phyloP scores from a whole-genome alignment of 345 rosid genomes.

The Corchorus capsularis region DNA sequence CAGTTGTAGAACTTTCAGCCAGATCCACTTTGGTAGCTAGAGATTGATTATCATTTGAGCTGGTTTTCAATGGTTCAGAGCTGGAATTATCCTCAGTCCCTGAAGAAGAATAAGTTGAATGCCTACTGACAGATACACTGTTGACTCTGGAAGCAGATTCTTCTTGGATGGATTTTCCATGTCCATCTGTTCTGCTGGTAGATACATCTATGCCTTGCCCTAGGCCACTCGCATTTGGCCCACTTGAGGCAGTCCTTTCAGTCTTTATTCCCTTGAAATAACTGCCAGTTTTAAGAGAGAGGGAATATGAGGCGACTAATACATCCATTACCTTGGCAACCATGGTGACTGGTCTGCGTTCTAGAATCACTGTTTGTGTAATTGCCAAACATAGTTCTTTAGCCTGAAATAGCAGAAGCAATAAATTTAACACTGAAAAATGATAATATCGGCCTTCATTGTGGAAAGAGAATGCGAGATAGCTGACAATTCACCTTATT shows the following conservation, averaged over 20 bases:
- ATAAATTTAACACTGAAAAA: conserved; percentile 15
- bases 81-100: conserved; percentile 53
- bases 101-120: conserved; percentile 45
- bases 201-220: conserved; percentile 35
- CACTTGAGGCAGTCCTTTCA: conserved; percentile 45
- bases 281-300: conserved; percentile 65
- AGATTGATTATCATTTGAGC: conserved; percentile 31
- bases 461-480: background rate
- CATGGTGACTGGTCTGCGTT: conserved; percentile 78
- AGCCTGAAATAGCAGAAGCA: conserved; percentile 57
- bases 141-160: conserved; percentile 31
- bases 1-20: conserved; percentile 38
- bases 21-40: conserved; percentile 36
- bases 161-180: conserved; percentile 38
- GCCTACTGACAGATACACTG: conserved; percentile 38
- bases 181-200: conserved; percentile 41
- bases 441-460: background rate
- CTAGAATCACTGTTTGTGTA: conserved; percentile 72
- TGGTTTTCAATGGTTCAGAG: conserved; percentile 38
- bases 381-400: conserved; percentile 83
- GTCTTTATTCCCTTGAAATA: conserved; percentile 61
- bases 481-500: conserved; percentile 59
- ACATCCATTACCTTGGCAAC: conserved; percentile 83
- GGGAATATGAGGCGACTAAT: conserved; percentile 69
- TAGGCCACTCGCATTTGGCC: conserved; percentile 32